Evolutionary conservation across 192 early-diverging fungal genomes (phyloP).

Genomic region (Backusella sp.): DNA sequence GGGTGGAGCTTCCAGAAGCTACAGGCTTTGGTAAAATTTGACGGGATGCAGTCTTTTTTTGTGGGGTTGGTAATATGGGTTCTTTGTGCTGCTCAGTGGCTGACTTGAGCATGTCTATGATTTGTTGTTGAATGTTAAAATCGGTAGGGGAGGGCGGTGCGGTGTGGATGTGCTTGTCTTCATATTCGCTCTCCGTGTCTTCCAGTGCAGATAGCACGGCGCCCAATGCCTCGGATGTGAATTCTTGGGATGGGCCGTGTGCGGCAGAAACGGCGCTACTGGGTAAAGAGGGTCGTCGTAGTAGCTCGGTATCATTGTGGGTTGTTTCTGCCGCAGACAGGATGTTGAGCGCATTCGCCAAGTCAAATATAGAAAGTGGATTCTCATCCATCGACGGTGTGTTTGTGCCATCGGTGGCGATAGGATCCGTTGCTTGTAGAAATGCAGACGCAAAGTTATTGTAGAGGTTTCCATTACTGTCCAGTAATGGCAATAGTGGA

Average conservation of each 20-base stretch:
- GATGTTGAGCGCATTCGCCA: conserved; percentile 1
- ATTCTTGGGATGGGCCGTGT: neutral
- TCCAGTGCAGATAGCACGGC: conserved; percentile 19
- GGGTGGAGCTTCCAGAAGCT: neutral
- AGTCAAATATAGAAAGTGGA: conserved; percentile 15
- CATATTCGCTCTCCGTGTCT: neutral
- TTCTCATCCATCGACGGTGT: neutral
- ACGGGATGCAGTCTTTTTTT: neutral
- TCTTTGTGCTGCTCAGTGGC: conserved; percentile 3
- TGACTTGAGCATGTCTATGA: conserved; percentile 14
- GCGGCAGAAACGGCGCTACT: conserved; percentile 17
- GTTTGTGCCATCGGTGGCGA: neutral
- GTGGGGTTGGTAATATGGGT: neutral
- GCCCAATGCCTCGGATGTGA: conserved; percentile 16
- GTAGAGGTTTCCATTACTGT: conserved; percentile 9
- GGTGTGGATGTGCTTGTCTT: conserved; percentile 5
- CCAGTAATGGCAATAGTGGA: conserved; percentile 13
- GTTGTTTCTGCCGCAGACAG: neutral
- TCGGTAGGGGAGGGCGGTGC: conserved; percentile 21
- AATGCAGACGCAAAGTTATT: conserved; percentile 24
- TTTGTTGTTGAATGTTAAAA: conserved; percentile 17
- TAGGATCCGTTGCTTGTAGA: conserved; percentile 9
- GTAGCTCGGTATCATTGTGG: neutral
- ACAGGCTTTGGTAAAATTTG: conserved; percentile 20
- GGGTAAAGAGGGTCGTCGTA: conserved; percentile 18